Percentiles rank a stretch among this genome's conserved stretches.
Evolutionary conservation across 192 early-diverging fungal genomes (phyloP).

Genomic region (Linnemannia exigua): DNA sequence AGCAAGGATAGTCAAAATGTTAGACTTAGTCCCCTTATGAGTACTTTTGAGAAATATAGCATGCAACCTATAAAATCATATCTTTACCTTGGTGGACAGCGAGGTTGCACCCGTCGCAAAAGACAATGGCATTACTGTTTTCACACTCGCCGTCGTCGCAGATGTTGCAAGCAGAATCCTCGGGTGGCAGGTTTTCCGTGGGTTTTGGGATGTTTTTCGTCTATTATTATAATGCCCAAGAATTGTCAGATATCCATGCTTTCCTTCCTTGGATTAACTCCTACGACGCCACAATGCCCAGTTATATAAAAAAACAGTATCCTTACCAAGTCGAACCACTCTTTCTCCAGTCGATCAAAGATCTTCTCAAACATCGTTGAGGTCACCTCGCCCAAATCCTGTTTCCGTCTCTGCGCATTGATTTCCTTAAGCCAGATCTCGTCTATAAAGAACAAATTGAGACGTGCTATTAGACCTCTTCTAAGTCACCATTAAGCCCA

Average conservation of each 20-base stretch:
- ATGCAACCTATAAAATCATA: background rate
- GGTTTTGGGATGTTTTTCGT: slow-evolving; percentile 86
- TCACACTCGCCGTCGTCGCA: slow-evolving; percentile 99
- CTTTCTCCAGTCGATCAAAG: slow-evolving; percentile 95
- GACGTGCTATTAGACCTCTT: background rate
- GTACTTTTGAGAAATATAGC: background rate
- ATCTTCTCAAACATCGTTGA: slow-evolving; percentile 84
- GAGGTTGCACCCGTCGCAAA: slow-evolving; percentile 99
- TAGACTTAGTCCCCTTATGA: background rate
- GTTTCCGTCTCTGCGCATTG: slow-evolving; percentile 74
- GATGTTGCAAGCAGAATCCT: slow-evolving; percentile 92
- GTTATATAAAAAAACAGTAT: background rate
- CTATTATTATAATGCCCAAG: slow-evolving; percentile 42
- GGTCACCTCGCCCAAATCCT: slow-evolving; percentile 65
- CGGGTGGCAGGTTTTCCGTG: slow-evolving; percentile 70
- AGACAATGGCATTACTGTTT: slow-evolving; percentile 99
- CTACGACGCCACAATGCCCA: background rate
- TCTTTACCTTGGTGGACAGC: slow-evolving; percentile 96
- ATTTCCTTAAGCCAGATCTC: slow-evolving; percentile 78
- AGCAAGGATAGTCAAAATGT: background rate
- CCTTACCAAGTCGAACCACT: slow-evolving; percentile 94
- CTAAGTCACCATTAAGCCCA: background rate
- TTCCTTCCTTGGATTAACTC: background rate
- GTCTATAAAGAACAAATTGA: slow-evolving; percentile 61
- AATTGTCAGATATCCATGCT: background rate